Base-by-base conservation (phyloP, 495 filamentous ascomycete genomes). In the Xylaria telfairii region DNA sequence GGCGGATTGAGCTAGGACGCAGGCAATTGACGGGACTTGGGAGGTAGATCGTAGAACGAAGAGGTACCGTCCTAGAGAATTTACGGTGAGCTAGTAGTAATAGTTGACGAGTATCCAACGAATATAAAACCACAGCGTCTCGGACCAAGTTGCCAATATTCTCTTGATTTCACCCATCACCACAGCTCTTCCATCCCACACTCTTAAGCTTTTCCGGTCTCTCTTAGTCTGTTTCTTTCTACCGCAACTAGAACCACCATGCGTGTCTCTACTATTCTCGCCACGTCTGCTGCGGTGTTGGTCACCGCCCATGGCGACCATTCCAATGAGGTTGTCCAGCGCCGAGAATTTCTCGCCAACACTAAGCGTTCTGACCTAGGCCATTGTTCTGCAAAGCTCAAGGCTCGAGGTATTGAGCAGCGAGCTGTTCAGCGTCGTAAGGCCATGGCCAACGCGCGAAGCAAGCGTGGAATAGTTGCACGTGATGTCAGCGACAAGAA, bases 321-420 rank as follows among this genome's bases (percentile, higher is more conserved):
- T 71, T 75, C 72, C 57, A 76, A 79, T 15, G 83, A 87, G 75
- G 73, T 79, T n/a, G 79, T 79, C 12, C 80, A 84, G 75, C 85
- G 82, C 42, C 78, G 78, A 34, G 73, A 75, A 0, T 84, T 83
- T 67, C 64, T 87, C 65, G 19, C 34, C n/a, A 65, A 65, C 75
- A 78, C 66, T 72, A 78, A 80, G 34, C 71, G 79, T 34, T 81
- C 79, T 62, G 80, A 83, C 49, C 76, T 85, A 32, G 69, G 72
- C 47, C 84, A 85, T 64, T 88, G 85, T 73, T 76, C 85, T 41
- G 80, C 78, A 2, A 77, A 83, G 76, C 76, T 87, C 10, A 51
- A 65, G 44, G 42, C 62, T 8, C 32, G 42, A 17, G 42, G 62
- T 34, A 26, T 65, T 32, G 42, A 47, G 42, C 17, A 65, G 42